Base-by-base conservation (phyloP, 1,284 basidiomycete species). In the Cerioporus squamosus region DNA sequence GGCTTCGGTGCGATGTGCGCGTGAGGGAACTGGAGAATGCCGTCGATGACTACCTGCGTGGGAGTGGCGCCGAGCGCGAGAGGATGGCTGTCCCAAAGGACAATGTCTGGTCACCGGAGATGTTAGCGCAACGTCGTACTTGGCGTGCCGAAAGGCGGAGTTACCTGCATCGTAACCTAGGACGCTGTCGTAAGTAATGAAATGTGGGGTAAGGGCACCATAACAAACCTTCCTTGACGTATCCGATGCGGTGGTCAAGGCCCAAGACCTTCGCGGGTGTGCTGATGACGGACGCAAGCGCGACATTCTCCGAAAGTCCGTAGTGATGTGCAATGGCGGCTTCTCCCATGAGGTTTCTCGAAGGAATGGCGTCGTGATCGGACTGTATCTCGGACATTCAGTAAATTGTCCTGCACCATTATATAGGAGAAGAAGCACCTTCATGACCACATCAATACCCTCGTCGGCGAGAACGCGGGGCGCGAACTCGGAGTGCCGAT, bases 51-150 rank as follows among this genome's bases (percentile, higher is more conserved):
- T 12, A 90, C 87, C 68, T 90, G 87, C 36, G 75, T 83, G 68
- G 84, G 94, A 67, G 83, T 91, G 66, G 78, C 84, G 9, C 88
- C 88, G 3, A 95, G 78, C 0, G 86, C 76, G 26, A 96, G 81
- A 0, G 94, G 94, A 73, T 94, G 93, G 22, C 85, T 88, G 65
- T 95, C 92, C 94, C 94, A 96, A 4, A 96, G 79, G 17, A 95
- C 92, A n/a, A 96, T 65, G 72, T 95, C 91, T 86, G 57, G 43
- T 49, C n/a, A n/a, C 10, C n/a, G 3, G 54, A 29, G 18, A 5
- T 22, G 44, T 55, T 12, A 57, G 39, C 31, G 7, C 22, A 24
- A 33, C n/a, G 20, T 18, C 20, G 20, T 42, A 10, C 40, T 18
- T 17, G 14, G 38, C 18, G 20, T 42, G 5, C 15, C 15, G n/a